Evolutionary conservation across 129 eudicot genomes (phyloP).

Genomic region (Saussurea involucrata): DNA sequence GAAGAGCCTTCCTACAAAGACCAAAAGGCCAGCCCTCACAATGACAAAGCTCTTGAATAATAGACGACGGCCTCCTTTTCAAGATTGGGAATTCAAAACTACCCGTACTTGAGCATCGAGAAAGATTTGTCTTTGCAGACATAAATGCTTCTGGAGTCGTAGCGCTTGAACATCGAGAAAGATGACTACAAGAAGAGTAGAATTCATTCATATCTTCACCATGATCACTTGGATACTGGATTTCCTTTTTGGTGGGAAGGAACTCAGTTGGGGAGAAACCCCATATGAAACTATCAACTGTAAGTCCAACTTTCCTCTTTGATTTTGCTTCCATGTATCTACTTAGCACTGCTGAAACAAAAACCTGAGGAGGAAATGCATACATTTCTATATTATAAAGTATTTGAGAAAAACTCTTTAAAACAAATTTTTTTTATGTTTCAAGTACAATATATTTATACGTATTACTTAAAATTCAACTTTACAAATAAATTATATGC

Average conservation of each 20-base stretch:
- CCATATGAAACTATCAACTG: slow-evolving; percentile 46
- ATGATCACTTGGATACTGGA: slow-evolving; percentile 15
- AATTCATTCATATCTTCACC: slow-evolving; percentile 45
- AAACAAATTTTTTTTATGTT: no score
- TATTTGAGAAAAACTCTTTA: no score
- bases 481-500: no score
- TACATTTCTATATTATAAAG: no score
- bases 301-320: slow-evolving; percentile 39
- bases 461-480: no score
- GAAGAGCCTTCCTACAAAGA: slow-evolving; percentile 60
- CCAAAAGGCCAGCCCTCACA: slow-evolving; percentile 97
- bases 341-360: slow-evolving; percentile 58
- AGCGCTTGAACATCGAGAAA: slow-evolving; percentile 58
- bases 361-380: slow-evolving; percentile 28
- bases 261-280: slow-evolving; percentile 42
- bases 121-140: slow-evolving; percentile 56
- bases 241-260: slow-evolving; percentile 17
- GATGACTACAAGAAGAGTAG: slow-evolving; percentile 41
- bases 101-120: slow-evolving; percentile 63
- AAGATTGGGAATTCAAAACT: slow-evolving; percentile 36
- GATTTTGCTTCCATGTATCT: slow-evolving; percentile 64
- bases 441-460: no score
- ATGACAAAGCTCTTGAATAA: slow-evolving; percentile 61
- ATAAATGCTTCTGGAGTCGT: slow-evolving; percentile 43
- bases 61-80: slow-evolving; percentile 35